Evolutionary conservation across 2,329 filamentous ascomycete species (phyloP), one percentile per base, ranked within the genome.

Genomic region (Emericellopsis atlantica): DNA sequence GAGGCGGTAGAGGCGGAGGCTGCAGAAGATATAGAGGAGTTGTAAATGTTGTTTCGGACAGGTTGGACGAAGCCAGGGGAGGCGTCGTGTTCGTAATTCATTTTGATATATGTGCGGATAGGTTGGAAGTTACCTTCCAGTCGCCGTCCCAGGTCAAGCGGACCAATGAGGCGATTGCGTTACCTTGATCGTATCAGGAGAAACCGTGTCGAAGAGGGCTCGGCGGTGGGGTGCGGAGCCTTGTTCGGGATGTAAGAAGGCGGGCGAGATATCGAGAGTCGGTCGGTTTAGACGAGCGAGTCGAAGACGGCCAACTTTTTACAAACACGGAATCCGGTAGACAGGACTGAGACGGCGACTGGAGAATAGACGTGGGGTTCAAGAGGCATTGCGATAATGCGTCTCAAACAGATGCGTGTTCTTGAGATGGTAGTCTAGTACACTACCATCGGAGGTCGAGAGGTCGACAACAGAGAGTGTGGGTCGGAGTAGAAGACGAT

Each of bases 1-100:
- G 85, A 92, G 42, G 79, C 76, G 43, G 81, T 75, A 16, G 84
- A 88, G 42, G 82, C 82, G 24, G 84, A 87, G 44, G 82, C 77
- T 50, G 83, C 84, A 43, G 81, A 81, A 54, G 80, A 76, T 68
- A 87, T 65, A 34, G 81, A 80, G 44, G 78, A 74, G 57, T 74
- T 76, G 62, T 86, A 89, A 48, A 79, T 74, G 45, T 64, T 64
- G 66, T 72, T 69, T 57, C 57, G 64, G 53, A 51, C 48, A 46
- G 65, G 60, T 50, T 62, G 56, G 47, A 65, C 62, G 56, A 67
- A 69, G 59, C 65, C 64, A 62, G 72, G 66, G 60, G 70, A 72
- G 56, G 66, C 60, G 60, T 66, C 57, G 53, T 67, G 62, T 59
- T 66, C 64, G 63, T 61, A 67, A 65, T 65, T 65, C 76, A 80